Evolutionary conservation across 768 basidiomycete genomes (phyloP).

Genomic region (Rhodotorula sphaerocarpa): DNA sequence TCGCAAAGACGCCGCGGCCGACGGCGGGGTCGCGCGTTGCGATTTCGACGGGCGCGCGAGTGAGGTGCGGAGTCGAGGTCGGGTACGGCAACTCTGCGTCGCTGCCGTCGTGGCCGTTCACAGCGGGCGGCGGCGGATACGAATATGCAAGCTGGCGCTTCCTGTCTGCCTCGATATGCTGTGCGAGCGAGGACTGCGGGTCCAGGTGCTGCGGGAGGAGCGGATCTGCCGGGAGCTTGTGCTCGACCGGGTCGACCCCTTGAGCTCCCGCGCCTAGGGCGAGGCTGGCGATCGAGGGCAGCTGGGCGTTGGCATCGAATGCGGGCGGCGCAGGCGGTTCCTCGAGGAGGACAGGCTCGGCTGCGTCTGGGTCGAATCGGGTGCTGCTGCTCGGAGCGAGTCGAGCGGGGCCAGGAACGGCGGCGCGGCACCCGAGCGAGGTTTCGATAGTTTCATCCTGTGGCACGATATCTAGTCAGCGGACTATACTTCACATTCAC

Average conservation of each 20-base stretch:
- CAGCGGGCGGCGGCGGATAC: constrained; percentile 24
- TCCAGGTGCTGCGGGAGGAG: too few species aligned
- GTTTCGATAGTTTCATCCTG: too few species aligned
- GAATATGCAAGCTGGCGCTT: constrained; percentile 15
- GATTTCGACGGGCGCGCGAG: constrained; percentile 41
- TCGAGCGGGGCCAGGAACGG: too few species aligned
- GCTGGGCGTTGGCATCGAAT: neutral
- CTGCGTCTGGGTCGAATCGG: neutral
- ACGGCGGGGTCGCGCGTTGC: constrained; percentile 36
- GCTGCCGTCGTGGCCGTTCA: neutral
- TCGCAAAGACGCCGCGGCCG: constrained; percentile 49
- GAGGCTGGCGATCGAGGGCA: constrained; percentile 6
- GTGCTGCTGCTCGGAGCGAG: neutral
- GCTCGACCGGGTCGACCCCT: constrained; percentile 14
- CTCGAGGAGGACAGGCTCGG: neutral
- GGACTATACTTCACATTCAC: too few species aligned
- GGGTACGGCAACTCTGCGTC: constrained; percentile 19
- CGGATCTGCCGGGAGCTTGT: neutral
- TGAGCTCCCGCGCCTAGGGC: neutral
- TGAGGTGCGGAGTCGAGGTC: constrained; percentile 34
- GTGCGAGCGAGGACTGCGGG: neutral
- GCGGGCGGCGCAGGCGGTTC: neutral
- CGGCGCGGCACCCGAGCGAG: too few species aligned
- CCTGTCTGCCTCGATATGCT: neutral
- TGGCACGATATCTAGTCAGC: too few species aligned